These are phyloP conservation scores for Catenaria anguillulae DNA, from an alignment of 371 early-diverging fungal species.

Conservation along the genomic window DNA sequence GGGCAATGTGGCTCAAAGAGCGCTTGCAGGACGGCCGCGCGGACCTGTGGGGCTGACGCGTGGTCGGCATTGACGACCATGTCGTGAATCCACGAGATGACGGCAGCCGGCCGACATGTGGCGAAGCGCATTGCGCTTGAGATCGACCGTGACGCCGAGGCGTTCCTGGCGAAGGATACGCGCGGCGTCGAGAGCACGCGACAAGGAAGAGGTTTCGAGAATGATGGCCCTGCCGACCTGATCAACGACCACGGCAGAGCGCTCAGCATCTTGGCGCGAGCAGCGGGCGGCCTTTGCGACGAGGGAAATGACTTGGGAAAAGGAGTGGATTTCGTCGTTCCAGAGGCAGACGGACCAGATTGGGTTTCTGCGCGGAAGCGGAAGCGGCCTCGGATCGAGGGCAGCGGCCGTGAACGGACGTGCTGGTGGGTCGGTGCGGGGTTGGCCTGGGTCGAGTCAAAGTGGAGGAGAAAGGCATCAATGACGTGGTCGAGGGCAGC, in stretches of 20 bases:
- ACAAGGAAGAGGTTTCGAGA: neutral
- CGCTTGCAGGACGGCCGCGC: neutral
- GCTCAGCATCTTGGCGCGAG: neutral
- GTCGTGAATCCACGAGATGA: neutral
- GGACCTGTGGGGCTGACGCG: neutral
- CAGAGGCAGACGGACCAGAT: neutral
- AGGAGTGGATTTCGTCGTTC: constrained; percentile 1
- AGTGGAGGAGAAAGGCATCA: too few species aligned
- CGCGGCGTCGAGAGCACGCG: too few species aligned
- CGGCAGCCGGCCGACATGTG: neutral
- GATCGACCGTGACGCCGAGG: neutral
- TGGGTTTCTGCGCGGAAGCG: neutral
- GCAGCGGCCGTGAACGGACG: too few species aligned
- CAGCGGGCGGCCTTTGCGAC: neutral
- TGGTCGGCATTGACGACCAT: neutral
- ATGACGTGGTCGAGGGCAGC: too few species aligned
- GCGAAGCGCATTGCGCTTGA: neutral
- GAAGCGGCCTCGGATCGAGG: neutral
- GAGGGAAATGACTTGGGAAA: neutral
- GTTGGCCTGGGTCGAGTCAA: too few species aligned
- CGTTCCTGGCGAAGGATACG: too few species aligned
- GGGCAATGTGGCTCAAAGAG: neutral
- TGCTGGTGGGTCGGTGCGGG: too few species aligned
- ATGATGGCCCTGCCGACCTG: neutral
- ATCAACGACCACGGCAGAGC: neutral